Evolutionary conservation across 768 basidiomycete species (phyloP).

Genomic region (Lactarius quietus): DNA sequence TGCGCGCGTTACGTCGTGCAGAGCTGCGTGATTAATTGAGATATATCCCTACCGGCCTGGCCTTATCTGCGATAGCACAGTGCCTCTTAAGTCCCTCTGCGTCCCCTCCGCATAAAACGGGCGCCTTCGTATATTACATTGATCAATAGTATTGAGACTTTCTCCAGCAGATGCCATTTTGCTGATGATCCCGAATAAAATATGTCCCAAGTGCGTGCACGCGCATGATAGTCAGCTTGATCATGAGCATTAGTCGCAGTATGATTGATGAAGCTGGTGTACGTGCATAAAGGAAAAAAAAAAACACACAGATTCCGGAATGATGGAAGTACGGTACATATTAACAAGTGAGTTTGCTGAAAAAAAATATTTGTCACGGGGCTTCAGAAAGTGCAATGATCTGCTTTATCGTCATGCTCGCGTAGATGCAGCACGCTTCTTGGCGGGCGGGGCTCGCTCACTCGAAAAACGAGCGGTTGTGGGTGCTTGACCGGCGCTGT

Average conservation of each 20-base stretch:
- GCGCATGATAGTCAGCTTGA: not conserved
- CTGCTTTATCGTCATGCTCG: constrained; percentile 9
- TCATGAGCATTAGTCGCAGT: not conserved
- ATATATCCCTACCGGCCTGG: too few species aligned
- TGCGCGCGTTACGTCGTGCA: too few species aligned
- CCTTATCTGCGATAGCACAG: too few species aligned
- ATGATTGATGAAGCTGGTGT: not conserved
- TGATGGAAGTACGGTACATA: constrained; percentile 6
- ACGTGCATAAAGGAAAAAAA: not conserved
- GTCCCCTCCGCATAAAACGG: too few species aligned
- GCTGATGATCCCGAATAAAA: too few species aligned
- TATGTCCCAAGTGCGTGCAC: not conserved
- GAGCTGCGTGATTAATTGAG: too few species aligned
- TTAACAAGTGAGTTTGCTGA: not conserved
- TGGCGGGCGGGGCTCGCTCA: constrained; percentile 7
- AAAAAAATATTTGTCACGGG: not conserved
- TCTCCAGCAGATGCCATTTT: too few species aligned
- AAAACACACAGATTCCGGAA: not conserved
- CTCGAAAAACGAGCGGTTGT: constrained; percentile 20
- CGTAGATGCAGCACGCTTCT: constrained; percentile 15
- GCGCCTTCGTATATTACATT: too few species aligned
- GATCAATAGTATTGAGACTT: too few species aligned
- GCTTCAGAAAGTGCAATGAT: not conserved
- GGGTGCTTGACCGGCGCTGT: constrained; percentile 22
- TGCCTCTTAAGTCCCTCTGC: too few species aligned